Evolutionary conservation across 2,329 filamentous ascomycete genomes (phyloP).

Genomic region (Pseudonectria buxi): DNA sequence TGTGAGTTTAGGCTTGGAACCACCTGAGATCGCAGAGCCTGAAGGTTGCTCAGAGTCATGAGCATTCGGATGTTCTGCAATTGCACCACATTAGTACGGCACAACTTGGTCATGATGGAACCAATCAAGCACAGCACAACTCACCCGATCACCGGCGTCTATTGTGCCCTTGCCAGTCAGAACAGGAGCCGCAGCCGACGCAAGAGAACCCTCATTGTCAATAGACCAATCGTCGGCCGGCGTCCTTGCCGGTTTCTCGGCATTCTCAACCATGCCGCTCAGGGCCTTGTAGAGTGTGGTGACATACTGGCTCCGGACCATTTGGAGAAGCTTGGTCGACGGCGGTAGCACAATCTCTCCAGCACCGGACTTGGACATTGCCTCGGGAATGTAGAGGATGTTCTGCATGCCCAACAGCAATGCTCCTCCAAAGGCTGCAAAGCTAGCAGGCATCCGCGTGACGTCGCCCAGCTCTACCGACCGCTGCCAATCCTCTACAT

Average conservation of each 20-base stretch:
- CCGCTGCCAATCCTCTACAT: conserved; percentile 88
- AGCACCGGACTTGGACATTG: conserved; percentile 65
- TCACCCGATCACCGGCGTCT: conserved; percentile 50
- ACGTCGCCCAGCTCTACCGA: conserved; percentile 76
- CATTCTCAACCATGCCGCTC: conserved; percentile 95
- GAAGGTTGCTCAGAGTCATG: conserved; percentile 86
- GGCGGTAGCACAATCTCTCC: conserved; percentile 78
- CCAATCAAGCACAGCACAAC: conserved; percentile 16
- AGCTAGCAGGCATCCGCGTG: conserved; percentile 83
- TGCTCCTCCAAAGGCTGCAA: conserved; percentile 77
- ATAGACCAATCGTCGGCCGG: conserved; percentile 56
- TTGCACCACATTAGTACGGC: conserved; percentile 14
- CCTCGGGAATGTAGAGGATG: conserved; percentile 87
- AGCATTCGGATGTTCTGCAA: conserved; percentile 82
- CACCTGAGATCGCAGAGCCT: conserved; percentile 70
- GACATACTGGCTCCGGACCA: conserved; percentile 87
- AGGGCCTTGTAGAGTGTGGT: conserved; percentile 89
- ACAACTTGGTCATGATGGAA: neutral
- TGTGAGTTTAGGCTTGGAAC: conserved; percentile 84
- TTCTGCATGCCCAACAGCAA: conserved; percentile 86
- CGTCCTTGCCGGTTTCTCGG: conserved; percentile 65
- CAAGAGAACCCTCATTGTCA: conserved; percentile 36
- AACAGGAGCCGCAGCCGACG: conserved; percentile 27
- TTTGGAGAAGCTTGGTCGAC: conserved; percentile 78
- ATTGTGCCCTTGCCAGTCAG: conserved; percentile 40